Conservation (phyloP, 768 basidiomycete genomes). For the Trametes punicea region DNA sequence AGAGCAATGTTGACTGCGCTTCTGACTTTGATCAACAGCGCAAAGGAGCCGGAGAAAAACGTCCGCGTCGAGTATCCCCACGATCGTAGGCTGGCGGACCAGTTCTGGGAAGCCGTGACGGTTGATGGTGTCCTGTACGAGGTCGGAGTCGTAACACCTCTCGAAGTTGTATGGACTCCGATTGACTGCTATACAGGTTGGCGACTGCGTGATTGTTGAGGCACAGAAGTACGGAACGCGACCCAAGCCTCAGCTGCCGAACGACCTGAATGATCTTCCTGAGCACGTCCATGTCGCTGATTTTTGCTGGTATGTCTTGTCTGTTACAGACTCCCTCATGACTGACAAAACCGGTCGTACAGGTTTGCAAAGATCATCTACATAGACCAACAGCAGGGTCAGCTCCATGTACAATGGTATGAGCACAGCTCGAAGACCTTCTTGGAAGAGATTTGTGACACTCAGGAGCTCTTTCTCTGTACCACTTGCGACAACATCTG, state of each 20-base stretch:
- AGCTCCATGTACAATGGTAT: constrained; percentile 71
- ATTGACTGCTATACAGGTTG: constrained; percentile 43
- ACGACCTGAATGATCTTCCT: constrained; percentile 34
- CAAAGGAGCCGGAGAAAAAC: background rate
- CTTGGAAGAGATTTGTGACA: constrained; percentile 56
- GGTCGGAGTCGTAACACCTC: constrained; percentile 9
- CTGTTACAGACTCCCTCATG: background rate
- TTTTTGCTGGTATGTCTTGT: constrained; percentile 57
- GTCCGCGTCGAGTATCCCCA: background rate
- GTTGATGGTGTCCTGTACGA: constrained; percentile 44
- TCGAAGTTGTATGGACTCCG: background rate
- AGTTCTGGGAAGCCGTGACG: constrained; percentile 33
- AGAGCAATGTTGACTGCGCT: background rate
- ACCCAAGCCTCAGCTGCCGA: constrained; percentile 34
- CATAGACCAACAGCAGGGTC: constrained; percentile 41
- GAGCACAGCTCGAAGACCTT: constrained; percentile 63
- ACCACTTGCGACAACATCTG: constrained; percentile 46
- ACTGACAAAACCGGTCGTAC: background rate
- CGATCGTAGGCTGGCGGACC: constrained; percentile 8
- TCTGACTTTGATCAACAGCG: constrained; percentile 1
- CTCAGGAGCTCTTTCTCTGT: constrained; percentile 64
- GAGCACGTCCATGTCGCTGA: constrained; percentile 42
- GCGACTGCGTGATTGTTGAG: constrained; percentile 58
- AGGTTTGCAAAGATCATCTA: constrained; percentile 71
- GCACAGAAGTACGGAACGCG: constrained; percentile 34